A percentile compares a stretch with the other conserved stretches of the same genome.
Conservation (phyloP, 257 asterid species). For the Gentiana straminea region DNA sequence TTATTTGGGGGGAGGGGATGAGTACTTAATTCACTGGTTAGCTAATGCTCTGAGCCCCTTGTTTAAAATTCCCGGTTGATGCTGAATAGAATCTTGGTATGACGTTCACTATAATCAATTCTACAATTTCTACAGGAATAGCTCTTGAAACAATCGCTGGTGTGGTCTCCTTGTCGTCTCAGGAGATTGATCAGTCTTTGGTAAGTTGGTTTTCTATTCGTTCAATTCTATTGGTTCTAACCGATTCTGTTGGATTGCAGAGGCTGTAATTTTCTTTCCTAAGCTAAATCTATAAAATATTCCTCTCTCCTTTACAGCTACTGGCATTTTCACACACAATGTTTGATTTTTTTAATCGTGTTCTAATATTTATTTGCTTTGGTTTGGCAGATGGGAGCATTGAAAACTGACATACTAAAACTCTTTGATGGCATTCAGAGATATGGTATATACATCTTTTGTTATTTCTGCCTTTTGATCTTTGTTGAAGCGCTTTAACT, state of each 20-base stretch:
- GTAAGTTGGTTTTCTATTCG: neutral
- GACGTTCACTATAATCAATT: neutral
- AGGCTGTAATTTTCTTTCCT: neutral
- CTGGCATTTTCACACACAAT: neutral
- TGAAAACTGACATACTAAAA: constrained; percentile 62
- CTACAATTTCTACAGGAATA: constrained; percentile 39
- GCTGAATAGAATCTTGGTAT: no score
- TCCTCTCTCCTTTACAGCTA: neutral
- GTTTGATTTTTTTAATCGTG: neutral
- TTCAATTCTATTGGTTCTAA: neutral
- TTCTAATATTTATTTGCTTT: constrained; percentile 6
- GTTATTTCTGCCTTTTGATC: neutral
- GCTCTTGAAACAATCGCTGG: constrained; percentile 91
- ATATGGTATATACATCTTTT: constrained; percentile 44
- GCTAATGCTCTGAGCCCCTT: no score
- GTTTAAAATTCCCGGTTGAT: no score
- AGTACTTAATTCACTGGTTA: no score
- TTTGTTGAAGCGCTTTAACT: neutral
- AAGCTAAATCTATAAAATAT: neutral
- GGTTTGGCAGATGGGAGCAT: constrained; percentile 49
- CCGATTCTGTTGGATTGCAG: no score
- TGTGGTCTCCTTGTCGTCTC: constrained; percentile 64
- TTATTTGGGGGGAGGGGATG: no score
- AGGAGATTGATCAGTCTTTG: constrained; percentile 68
- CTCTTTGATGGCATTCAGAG: constrained; percentile 80